Percentiles rank a stretch among this genome's conserved stretches.
These are phyloP conservation scores for Wolfiporia cocos DNA, from an alignment of 1,284 basidiomycete genomes.

Conservation along the genomic window DNA sequence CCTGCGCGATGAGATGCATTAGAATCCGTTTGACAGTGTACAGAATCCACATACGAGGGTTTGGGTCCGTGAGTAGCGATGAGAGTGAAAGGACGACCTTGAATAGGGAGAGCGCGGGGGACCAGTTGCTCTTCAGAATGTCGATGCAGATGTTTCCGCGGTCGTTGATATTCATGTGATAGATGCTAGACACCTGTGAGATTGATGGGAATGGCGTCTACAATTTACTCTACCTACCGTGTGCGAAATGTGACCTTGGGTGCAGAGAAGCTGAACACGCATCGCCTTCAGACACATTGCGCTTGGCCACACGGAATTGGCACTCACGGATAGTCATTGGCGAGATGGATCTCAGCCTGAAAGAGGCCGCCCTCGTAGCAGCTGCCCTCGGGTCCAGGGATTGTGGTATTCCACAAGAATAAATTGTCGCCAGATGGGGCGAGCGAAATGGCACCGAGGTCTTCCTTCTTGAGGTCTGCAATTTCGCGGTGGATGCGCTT, in stretches of 20 bases:
- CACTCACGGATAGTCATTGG: conserved; percentile 80
- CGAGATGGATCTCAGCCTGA: conserved; percentile 65
- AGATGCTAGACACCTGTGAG: conserved; percentile 44
- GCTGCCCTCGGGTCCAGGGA: conserved; percentile 82
- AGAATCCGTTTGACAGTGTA: background rate
- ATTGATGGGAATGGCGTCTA: background rate
- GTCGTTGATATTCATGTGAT: conserved; percentile 90
- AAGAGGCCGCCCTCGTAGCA: conserved; percentile 88
- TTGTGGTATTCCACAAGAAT: conserved; percentile 46
- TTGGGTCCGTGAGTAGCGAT: conserved; percentile 84
- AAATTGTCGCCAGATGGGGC: conserved; percentile 50
- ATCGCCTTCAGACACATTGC: conserved; percentile 1
- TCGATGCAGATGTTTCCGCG: conserved; percentile 72
- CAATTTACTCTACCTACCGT: conserved; percentile 35
- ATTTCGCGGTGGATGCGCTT: conserved; percentile 90
- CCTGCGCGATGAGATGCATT: conserved; percentile 31
- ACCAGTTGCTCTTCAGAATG: conserved; percentile 87
- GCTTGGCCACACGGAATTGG: background rate
- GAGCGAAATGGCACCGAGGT: conserved; percentile 68
- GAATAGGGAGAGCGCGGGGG: conserved; percentile 84
- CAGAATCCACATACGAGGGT: conserved; percentile 61
- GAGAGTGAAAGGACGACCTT: conserved; percentile 88
- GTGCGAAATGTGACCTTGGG: conserved; percentile 78
- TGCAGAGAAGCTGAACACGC: conserved; percentile 65
- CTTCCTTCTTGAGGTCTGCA: conserved; percentile 77